Base-by-base conservation (phyloP, 2,329 filamentous ascomycete species). In the Aureobasidium sp. region DNA sequence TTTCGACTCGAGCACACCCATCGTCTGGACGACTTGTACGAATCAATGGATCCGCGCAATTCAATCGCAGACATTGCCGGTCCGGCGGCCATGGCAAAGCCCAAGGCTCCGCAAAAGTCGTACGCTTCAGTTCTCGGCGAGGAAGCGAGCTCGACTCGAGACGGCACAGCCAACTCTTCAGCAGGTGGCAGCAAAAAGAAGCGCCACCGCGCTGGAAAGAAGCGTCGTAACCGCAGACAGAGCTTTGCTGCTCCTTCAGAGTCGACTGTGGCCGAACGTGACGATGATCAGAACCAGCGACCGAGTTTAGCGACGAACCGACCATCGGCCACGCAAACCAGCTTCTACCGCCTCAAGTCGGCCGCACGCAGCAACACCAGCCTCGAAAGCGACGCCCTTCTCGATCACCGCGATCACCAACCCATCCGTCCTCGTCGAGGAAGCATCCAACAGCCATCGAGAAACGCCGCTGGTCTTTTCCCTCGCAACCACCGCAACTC, bases 341-440 rank as follows among this genome's bases (percentile, higher is more conserved):
- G 78, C 63, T 83, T 85, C 70, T 86, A 86, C 70, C 77, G 80
- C 44, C 70, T 84, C 57, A 74, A 75, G 64, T 67, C 70, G 51
- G 67, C 70, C 26, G 90, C 89, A 71, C 71, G 87, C 66, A 97
- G 93, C 76, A 87, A 83, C 68, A 91, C 89, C 0, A 97, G 93
- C 73, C 78, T 97, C 66, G 93, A 97, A 67, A 97, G 91, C 73
- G 88, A 96, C 71, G 87, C 85, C 8, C 78, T 97, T 67, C 78
- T 97, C 20, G 93, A 97, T 75, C 93, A 97, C 50, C 70, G 69
- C 32, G 78, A 79, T 44, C 76, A 79, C 50, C 66, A 70, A 9
- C 72, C 74, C 6, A 67, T 76, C 26, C 70, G 75, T 57, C 69
- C 75, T 8, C 74, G 79, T 57, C 72, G 78, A 20, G 72, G 75